Evolutionary conservation across 805 yeast species (phyloP), one percentile per base, ranked within the genome.

Genomic region (Yarrowia deformans): DNA sequence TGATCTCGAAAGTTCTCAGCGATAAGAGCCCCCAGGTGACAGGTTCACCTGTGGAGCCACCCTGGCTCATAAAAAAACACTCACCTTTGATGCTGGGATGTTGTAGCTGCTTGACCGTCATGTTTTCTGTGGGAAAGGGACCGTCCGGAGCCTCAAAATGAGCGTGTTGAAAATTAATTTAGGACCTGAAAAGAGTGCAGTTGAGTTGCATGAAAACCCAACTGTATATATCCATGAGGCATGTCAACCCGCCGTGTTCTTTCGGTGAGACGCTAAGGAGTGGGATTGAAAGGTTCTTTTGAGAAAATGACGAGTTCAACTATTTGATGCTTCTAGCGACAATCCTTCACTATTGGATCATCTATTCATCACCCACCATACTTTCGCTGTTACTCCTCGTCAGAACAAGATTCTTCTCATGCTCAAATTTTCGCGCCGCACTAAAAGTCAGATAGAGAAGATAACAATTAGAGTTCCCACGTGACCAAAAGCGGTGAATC

Each of bases 391-490:
- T 5, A n/a, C 16, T 23, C 35, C 3, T 29, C 9, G 16, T 16
- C 35, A 29, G 29, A 29, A 29, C 18, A 48, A 48, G 34, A 48
- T 48, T 55, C 35, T 35, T 52, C n/a, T 54, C 19, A 29, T 29
- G 10, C 23, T 54, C 58, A 16, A 32, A 29, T 56, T 55, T 40
- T 29, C 14, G 37, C 61, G 63, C 63, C 63, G 63, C 63, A 56
- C 63, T 56, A 56, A 56, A 56, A 56, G 63, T 42, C 63, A 45
- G 67, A 61, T 35, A 45, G 54, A 35, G 67, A 34, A 23, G 67
- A 45, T 61, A 61, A 48, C 56, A 45, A 61, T 45, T 45, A 45
- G 42, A 48, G 56, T 45, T 45, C 42, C 23, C 67, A 45, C 67
- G 67, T 61, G 67, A 60, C 37, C 34, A 56, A 45, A 45, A 40